phyloP scores from a whole-genome alignment of 164 flowering plant species.

The Amborella trichopoda region DNA sequence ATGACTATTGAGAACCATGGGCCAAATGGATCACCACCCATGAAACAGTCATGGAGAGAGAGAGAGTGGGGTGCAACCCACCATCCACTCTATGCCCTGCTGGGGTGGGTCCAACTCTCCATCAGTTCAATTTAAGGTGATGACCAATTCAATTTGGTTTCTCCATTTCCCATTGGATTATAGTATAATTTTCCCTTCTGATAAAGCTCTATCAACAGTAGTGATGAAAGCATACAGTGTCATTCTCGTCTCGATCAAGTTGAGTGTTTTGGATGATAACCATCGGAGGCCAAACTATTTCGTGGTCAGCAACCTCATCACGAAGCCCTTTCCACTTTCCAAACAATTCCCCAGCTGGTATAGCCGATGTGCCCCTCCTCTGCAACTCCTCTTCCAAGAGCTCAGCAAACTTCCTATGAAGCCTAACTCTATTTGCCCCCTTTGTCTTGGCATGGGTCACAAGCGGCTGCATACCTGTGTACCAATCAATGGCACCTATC shows the following conservation, averaged over 20 bases:
- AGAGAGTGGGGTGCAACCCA: too few species aligned
- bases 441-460: conserved; percentile 80
- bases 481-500: conserved; percentile 96
- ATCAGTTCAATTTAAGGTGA: too few species aligned
- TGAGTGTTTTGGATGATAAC: conserved; percentile 70
- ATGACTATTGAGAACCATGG: too few species aligned
- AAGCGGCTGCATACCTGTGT: conserved; percentile 66
- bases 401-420: conserved; percentile 69
- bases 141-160: too few species aligned
- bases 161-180: too few species aligned
- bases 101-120: too few species aligned
- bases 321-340: conserved; percentile 71
- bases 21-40: too few species aligned
- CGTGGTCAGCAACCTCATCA: conserved; percentile 33
- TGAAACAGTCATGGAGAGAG: too few species aligned
- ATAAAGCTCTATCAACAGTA: background rate
- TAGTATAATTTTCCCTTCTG: too few species aligned
- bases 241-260: conserved; percentile 65
- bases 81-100: too few species aligned
- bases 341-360: conserved; percentile 59
- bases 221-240: conserved; percentile 39
- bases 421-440: conserved; percentile 55
- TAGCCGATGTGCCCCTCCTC: conserved; percentile 49
- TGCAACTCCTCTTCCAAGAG: conserved; percentile 67
- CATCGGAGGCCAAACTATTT: conserved; percentile 97